phyloP scores from a whole-genome alignment of 306 rosid species.

The Malus sieversii region DNA sequence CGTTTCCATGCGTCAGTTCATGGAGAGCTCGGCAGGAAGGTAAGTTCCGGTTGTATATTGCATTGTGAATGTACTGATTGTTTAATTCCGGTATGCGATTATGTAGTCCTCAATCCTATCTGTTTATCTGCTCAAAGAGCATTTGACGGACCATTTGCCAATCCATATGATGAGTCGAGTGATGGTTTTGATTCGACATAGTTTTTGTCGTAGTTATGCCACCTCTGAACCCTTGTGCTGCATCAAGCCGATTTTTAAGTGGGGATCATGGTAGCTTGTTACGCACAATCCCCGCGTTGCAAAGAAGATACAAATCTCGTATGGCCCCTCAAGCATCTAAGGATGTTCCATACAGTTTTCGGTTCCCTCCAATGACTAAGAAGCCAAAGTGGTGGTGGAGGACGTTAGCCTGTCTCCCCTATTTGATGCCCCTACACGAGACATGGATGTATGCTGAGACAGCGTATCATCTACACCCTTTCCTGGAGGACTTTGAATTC shows the following conservation, averaged over 20 bases:
- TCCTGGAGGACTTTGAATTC: slow-evolving; percentile 53
- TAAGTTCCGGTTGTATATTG: slow-evolving; percentile 27
- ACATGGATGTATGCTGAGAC: slow-evolving; percentile 98
- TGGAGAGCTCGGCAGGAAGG: slow-evolving; percentile 29
- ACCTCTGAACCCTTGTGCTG: slow-evolving; percentile 40
- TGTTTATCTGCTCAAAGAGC: not conserved
- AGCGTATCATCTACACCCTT: slow-evolving; percentile 75
- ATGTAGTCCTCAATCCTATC: not conserved
- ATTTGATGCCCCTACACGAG: slow-evolving; percentile 88
- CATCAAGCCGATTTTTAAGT: slow-evolving; percentile 41
- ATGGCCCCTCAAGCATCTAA: slow-evolving; percentile 56
- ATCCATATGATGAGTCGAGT: not conserved
- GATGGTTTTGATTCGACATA: not conserved
- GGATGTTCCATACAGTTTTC: slow-evolving; percentile 69
- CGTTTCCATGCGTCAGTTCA: slow-evolving; percentile 31
- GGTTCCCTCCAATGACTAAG: slow-evolving; percentile 82
- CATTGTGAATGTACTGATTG: not conserved
- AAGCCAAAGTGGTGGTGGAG: slow-evolving; percentile 99
- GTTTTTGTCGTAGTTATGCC: slow-evolving; percentile 32
- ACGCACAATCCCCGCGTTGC: slow-evolving; percentile 44
- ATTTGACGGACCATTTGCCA: not conserved
- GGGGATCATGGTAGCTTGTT: slow-evolving; percentile 51
- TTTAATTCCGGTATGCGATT: not conserved
- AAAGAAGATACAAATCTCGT: slow-evolving; percentile 19
- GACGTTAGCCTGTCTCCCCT: slow-evolving; percentile 84